Percentiles rank a stretch among this genome's conserved stretches.
Conservation (phyloP, 306 rosid species). For the Vigna trinervia region DNA sequence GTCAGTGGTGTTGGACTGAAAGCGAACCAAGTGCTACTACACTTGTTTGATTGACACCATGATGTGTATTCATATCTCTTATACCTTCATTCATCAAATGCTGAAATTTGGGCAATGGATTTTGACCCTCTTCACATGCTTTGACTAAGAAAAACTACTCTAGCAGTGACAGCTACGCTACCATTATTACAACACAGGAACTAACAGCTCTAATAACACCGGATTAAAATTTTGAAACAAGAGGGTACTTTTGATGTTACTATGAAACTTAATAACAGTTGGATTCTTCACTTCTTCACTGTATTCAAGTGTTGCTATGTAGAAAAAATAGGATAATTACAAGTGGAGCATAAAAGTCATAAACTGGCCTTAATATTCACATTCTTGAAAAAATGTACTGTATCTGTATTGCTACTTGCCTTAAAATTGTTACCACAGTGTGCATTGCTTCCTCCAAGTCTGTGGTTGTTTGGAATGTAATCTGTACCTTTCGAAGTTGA, state of each 20-base stretch:
- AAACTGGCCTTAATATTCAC: not conserved
- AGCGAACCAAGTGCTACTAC: slow-evolving; percentile 20
- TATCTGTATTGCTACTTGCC: not conserved
- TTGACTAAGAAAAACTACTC: slow-evolving; percentile 24
- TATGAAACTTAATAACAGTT: not conserved
- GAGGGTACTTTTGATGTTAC: not conserved
- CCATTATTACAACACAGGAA: not conserved
- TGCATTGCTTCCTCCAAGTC: not conserved
- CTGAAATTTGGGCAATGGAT: slow-evolving; percentile 37
- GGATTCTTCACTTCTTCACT: slow-evolving; percentile 26
- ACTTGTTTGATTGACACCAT: slow-evolving; percentile 38
- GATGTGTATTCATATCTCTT: slow-evolving; percentile 25
- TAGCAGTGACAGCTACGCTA: slow-evolving; percentile 7
- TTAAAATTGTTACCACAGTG: not conserved
- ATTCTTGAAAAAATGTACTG: not conserved
- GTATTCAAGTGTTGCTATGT: not conserved
- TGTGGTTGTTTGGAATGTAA: slow-evolving; percentile 15
- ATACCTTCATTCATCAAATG: slow-evolving; percentile 32
- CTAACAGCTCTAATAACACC: not conserved
- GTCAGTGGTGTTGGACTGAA: slow-evolving; percentile 26
- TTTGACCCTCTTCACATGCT: slow-evolving; percentile 37
- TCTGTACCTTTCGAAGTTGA: slow-evolving; percentile 37
- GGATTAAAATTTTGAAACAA: not conserved
- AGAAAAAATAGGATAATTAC: not conserved
- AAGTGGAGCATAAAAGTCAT: not conserved